A percentile compares a stretch with the other conserved stretches of the same genome.
These are phyloP conservation scores for Phytophthora kernoviae DNA, from an alignment of 352 stramenopile species.

Conservation along the genomic window DNA sequence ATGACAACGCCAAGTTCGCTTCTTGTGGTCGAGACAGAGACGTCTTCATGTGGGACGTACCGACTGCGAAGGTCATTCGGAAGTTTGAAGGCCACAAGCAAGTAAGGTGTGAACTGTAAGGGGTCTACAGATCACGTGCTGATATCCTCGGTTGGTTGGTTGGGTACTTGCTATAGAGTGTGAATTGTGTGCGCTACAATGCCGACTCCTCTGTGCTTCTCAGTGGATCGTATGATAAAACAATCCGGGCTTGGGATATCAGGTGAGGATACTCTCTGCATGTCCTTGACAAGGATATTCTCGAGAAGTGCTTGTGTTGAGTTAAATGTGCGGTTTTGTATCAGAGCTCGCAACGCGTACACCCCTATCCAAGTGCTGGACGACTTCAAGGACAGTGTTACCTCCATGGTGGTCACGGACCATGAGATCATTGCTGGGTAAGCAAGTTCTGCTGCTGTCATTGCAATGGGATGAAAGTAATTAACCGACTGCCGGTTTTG, in stretches of 20 bases:
- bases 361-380: conserved; percentile 86
- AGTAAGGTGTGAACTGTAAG: conserved; percentile 28
- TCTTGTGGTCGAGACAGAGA: conserved; percentile 87
- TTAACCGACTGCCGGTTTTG: conserved; percentile 2
- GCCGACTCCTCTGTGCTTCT: conserved; percentile 80
- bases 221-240: conserved; percentile 90
- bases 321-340: conserved; percentile 9
- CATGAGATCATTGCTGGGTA: conserved; percentile 85
- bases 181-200: conserved; percentile 89
- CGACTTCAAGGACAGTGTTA: conserved; percentile 91
- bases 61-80: conserved; percentile 83
- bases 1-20: conserved; percentile 88
- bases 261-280: conserved; percentile 25
- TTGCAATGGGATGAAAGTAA: background rate
- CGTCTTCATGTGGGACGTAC: conserved; percentile 90
- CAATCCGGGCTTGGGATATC: conserved; percentile 79
- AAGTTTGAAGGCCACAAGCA: conserved; percentile 89
- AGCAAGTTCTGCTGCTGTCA: conserved; percentile 5
- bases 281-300: no score
- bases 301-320: no score
- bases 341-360: conserved; percentile 73
- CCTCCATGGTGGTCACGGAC: conserved; percentile 72
- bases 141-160: background rate
- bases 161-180: conserved; percentile 58
- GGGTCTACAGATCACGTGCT: conserved; percentile 1